Evolutionary conservation across 192 early-diverging fungal species (phyloP).

Genomic region (Backusella tarrabulga): DNA sequence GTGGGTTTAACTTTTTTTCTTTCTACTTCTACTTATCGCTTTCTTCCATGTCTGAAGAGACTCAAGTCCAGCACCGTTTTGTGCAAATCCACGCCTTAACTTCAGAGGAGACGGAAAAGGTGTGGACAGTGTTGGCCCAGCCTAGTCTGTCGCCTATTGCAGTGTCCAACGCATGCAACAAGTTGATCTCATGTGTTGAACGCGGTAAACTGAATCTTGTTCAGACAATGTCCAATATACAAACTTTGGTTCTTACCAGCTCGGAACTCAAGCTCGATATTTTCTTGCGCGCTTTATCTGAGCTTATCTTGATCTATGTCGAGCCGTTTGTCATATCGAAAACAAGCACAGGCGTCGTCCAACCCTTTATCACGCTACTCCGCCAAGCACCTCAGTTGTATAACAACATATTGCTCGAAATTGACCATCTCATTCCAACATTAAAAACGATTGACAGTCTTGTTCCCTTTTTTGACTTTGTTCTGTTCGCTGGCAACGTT

Average conservation of each 20-base stretch:
- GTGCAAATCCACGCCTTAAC: slow-evolving; percentile 14
- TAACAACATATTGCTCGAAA: slow-evolving; percentile 2
- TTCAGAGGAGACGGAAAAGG: neutral
- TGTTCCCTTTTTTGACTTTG: slow-evolving; percentile 12
- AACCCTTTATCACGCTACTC: slow-evolving; percentile 15
- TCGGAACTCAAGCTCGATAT: slow-evolving; percentile 9
- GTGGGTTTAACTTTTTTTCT: neutral
- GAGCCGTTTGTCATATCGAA: neutral
- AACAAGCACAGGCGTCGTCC: neutral
- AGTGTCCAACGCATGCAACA: slow-evolving; percentile 12
- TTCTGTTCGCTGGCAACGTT: slow-evolving; percentile 1
- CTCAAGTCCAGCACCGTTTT: slow-evolving; percentile 18
- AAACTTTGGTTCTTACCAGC: slow-evolving; percentile 17
- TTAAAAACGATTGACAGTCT: neutral
- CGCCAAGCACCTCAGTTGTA: slow-evolving; percentile 13
- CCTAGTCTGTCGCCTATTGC: slow-evolving; percentile 10
- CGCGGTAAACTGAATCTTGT: neutral
- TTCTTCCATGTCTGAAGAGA: slow-evolving; percentile 7
- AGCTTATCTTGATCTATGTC: neutral
- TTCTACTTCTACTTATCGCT: neutral
- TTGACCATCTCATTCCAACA: neutral
- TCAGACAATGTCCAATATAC: slow-evolving; percentile 7
- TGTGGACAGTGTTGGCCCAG: slow-evolving; percentile 8
- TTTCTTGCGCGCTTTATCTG: slow-evolving; percentile 13
- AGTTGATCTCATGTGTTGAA: neutral